Evolutionary conservation across 2,329 filamentous ascomycete species (phyloP), one percentile per base, ranked within the genome.

Genomic region (Ceratocystis ficicola): DNA sequence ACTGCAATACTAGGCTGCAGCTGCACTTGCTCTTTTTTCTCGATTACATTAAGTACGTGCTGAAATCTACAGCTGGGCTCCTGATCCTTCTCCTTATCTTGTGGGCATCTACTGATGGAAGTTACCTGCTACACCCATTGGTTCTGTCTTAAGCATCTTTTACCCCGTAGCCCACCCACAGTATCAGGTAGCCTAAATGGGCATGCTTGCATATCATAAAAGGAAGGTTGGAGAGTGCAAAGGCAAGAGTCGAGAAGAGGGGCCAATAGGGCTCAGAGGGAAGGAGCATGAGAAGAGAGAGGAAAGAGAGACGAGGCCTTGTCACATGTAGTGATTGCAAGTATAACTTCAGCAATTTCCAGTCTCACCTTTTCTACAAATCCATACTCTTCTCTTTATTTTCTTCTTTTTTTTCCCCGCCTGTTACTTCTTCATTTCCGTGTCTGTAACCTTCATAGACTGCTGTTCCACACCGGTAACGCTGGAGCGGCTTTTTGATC

Each of bases 271-370:
- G 32, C 32, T 36, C 8, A 8, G 7, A 25, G 20, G 12, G 48
- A 10, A 10, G 28, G 22, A 52, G 8, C 10, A 5, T 12, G 20
- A 15, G 22, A 52, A 48, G 7, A 30, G 52, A 30, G 52, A 6
- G 28, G 22, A 28, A 12, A 28, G 25, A 12, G 20, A 28, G 8
- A 59, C 5, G 36, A 59, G 5, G 55, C 28, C 17, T 59, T 36
- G 55, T 59, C 55, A 59, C 55, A 57, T 57, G 52, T 12, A 3
- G 52, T 20, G 2, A 30, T 12, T 10, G 12, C 17, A 36, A 5
- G 28, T 59, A 59, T 59, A 59, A 36, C 55, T 59, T 5, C 28
- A 59, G 17, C 55, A 59, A 20, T 59, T 59, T 12, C 55, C 55
- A 17, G 55, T 32, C 28, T 25, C 3, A 1, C 5, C 4, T 36